These are phyloP conservation scores for Chalciporus piperatus DNA, from an alignment of 768 basidiomycete species.

Conservation along the genomic window DNA sequence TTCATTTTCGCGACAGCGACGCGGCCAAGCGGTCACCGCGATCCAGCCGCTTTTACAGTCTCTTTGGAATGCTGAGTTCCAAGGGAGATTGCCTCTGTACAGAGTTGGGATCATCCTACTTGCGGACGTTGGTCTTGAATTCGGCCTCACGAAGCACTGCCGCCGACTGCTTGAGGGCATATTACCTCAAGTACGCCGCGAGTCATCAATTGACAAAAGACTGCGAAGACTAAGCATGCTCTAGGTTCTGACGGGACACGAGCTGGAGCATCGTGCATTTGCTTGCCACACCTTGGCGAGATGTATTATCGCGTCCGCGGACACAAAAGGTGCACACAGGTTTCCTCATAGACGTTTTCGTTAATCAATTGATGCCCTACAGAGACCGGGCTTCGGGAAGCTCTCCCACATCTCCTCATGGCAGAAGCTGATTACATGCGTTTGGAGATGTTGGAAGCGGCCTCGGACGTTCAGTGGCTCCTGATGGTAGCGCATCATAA, in stretches of 20 bases:
- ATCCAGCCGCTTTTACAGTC: slow-evolving; percentile 68
- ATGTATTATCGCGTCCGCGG: slow-evolving; percentile 63
- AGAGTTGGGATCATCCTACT: slow-evolving; percentile 68
- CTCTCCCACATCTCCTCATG: slow-evolving; percentile 55
- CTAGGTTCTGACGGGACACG: slow-evolving; percentile 68
- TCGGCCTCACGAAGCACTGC: slow-evolving; percentile 68
- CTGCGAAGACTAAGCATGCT: not conserved
- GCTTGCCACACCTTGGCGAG: slow-evolving; percentile 73
- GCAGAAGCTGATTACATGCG: slow-evolving; percentile 65
- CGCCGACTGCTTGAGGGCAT: slow-evolving; percentile 69
- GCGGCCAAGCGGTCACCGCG: slow-evolving; percentile 57
- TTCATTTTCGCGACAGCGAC: slow-evolving; percentile 42
- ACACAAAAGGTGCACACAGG: slow-evolving; percentile 40
- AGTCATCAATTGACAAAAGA: slow-evolving; percentile 7
- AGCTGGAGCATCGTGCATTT: slow-evolving; percentile 73
- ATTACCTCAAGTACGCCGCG: slow-evolving; percentile 64
- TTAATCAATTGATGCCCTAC: slow-evolving; percentile 14
- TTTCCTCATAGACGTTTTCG: not conserved
- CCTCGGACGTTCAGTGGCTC: slow-evolving; percentile 70
- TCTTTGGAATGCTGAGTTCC: slow-evolving; percentile 79
- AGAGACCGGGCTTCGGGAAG: slow-evolving; percentile 47
- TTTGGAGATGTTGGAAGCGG: slow-evolving; percentile 56
- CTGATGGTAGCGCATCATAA: slow-evolving; percentile 72
- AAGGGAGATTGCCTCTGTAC: slow-evolving; percentile 64
- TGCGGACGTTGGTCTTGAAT: slow-evolving; percentile 76